Percentiles rank a stretch among this genome's conserved stretches.
Conservation (phyloP, 1,284 basidiomycete species). For the Phellinidium pouzarii region DNA sequence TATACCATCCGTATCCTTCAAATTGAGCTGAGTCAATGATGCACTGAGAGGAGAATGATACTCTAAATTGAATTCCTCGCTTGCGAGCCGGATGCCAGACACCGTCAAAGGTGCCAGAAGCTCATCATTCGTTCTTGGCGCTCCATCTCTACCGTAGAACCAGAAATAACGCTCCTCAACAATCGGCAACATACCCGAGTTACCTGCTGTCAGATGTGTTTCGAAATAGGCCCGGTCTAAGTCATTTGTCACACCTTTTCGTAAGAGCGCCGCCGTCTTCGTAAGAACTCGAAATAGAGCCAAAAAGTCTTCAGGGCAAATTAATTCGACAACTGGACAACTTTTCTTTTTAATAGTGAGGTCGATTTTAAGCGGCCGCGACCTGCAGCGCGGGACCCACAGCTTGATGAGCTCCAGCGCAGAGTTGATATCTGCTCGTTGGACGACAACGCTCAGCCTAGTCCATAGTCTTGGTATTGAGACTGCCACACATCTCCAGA, state of each 20-base stretch:
- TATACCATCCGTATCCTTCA: slow-evolving; percentile 13
- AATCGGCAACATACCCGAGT: slow-evolving; percentile 11
- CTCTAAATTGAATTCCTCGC: slow-evolving; percentile 12
- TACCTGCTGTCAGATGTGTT: slow-evolving; percentile 11
- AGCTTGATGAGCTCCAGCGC: slow-evolving; percentile 14
- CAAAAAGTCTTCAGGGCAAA: slow-evolving; percentile 12
- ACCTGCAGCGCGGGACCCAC: slow-evolving; percentile 16
- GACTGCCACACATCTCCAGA: slow-evolving; percentile 12
- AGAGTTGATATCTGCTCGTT: slow-evolving; percentile 6
- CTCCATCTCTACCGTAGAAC: slow-evolving; percentile 9
- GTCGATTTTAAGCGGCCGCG: slow-evolving; percentile 7
- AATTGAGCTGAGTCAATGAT: slow-evolving; percentile 12
- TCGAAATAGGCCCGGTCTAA: slow-evolving; percentile 14
- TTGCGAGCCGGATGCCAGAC: slow-evolving; percentile 8
- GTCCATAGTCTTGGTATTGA: slow-evolving; percentile 13
- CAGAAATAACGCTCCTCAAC: slow-evolving; percentile 15
- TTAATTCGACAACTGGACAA: slow-evolving; percentile 4
- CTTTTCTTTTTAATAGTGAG: slow-evolving; percentile 6
- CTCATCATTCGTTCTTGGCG: slow-evolving; percentile 4
- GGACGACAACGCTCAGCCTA: slow-evolving; percentile 5
- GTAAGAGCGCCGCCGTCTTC: slow-evolving; percentile 12
- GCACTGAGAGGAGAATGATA: slow-evolving; percentile 8
- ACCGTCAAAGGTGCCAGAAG: slow-evolving; percentile 5
- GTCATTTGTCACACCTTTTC: background rate
- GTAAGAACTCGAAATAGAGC: slow-evolving; percentile 12